Conservation (phyloP, 2,329 filamentous ascomycete genomes). For the Fusarium burgessii region DNA sequence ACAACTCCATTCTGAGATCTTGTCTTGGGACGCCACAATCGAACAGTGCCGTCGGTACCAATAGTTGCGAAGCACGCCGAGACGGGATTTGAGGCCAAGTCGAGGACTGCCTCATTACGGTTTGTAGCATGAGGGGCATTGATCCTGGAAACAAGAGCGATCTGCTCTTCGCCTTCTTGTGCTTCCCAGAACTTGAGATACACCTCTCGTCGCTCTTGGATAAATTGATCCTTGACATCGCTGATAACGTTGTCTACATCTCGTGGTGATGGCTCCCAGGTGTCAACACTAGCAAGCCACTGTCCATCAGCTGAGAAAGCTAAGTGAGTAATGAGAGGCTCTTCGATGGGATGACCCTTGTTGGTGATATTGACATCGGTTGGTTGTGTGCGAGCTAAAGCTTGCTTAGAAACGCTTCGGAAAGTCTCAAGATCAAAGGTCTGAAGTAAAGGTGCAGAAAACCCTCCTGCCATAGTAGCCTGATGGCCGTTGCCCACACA, state of each 20-base stretch:
- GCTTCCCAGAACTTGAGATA: slow-evolving; percentile 92
- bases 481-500: slow-evolving; percentile 74
- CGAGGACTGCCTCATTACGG: slow-evolving; percentile 72
- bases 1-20: slow-evolving; percentile 76
- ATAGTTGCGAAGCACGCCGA: slow-evolving; percentile 83
- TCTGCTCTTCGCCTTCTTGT: slow-evolving; percentile 66
- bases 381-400: slow-evolving; percentile 86
- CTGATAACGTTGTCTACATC: slow-evolving; percentile 68
- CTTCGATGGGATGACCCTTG: slow-evolving; percentile 76
- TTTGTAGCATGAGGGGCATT: slow-evolving; percentile 81
- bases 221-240: slow-evolving; percentile 58
- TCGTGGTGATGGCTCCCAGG: slow-evolving; percentile 81
- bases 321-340: slow-evolving; percentile 82
- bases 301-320: slow-evolving; percentile 82
- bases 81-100: slow-evolving; percentile 77
- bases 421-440: slow-evolving; percentile 86
- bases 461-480: slow-evolving; percentile 63
- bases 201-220: slow-evolving; percentile 72
- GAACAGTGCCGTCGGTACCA: slow-evolving; percentile 81
- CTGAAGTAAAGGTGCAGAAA: slow-evolving; percentile 75
- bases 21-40: slow-evolving; percentile 83
- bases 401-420: slow-evolving; percentile 85
- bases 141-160: slow-evolving; percentile 84
- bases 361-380: slow-evolving; percentile 83
- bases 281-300: slow-evolving; percentile 93